phyloP scores from a whole-genome alignment of 371 early-diverging fungal genomes.

The Mucor plumbeus region DNA sequence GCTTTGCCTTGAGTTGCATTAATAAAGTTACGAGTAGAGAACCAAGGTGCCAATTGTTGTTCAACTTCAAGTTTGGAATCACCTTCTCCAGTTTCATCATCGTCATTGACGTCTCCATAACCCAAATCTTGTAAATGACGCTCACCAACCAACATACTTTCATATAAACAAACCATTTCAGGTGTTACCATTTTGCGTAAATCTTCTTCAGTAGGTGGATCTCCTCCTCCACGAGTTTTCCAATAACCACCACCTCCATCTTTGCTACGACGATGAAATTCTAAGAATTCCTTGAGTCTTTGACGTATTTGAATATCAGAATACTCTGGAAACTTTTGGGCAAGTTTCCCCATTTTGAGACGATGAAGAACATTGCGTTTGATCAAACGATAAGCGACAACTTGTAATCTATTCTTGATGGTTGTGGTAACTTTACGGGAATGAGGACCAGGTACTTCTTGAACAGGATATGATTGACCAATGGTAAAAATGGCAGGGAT shows the following conservation, averaged over 20 bases:
- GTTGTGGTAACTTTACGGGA: conserved; percentile 95
- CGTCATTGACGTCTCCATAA: conserved; percentile 69
- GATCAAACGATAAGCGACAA: conserved; percentile 88
- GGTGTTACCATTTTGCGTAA: conserved; percentile 96
- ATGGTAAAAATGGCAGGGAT: conserved; percentile 88
- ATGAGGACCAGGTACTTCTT: conserved; percentile 98
- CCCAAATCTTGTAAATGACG: conserved; percentile 95
- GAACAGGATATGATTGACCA: conserved; percentile 98
- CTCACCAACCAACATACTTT: conserved; percentile 97
- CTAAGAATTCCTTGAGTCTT: conserved; percentile 95
- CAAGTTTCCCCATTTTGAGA: conserved; percentile 77
- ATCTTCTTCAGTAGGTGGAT: conserved; percentile 93
- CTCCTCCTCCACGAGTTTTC: conserved; percentile 83
- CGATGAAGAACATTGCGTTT: conserved; percentile 76
- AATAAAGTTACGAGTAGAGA: conserved; percentile 95
- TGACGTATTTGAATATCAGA: conserved; percentile 86
- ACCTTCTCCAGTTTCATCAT: conserved; percentile 71
- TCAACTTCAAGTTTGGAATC: conserved; percentile 87
- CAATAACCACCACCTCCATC: conserved; percentile 83
- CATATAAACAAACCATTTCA: conserved; percentile 97
- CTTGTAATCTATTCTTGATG: conserved; percentile 93
- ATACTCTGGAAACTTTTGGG: conserved; percentile 85
- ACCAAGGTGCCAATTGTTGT: conserved; percentile 97
- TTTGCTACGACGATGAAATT: conserved; percentile 92
- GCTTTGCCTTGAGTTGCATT: conserved; percentile 91